These are phyloP conservation scores for Limonomyces culmigenus DNA, from an alignment of 1,284 basidiomycete genomes.

Conservation along the genomic window DNA sequence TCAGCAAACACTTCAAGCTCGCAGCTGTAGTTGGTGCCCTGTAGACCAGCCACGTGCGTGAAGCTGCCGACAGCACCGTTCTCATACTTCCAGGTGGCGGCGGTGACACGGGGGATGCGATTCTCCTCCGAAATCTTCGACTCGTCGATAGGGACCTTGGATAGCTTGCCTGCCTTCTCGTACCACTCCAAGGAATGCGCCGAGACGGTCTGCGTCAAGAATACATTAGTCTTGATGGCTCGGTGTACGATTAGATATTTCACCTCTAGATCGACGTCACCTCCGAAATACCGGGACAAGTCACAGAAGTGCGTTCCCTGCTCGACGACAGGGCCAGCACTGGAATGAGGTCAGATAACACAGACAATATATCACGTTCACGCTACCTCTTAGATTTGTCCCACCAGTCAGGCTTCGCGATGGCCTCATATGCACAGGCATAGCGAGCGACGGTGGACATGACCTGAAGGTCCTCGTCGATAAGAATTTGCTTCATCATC, in stretches of 20 bases:
- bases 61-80: conserved; percentile 84
- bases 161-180: conserved; percentile 76
- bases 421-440: conserved; percentile 83
- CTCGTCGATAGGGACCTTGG: conserved; percentile 73
- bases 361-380: neutral
- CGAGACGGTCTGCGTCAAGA: conserved; percentile 43
- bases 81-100: conserved; percentile 83
- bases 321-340: conserved; percentile 85
- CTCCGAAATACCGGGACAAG: conserved; percentile 93
- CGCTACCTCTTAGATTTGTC: conserved; percentile 88
- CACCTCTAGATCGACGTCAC: conserved; percentile 73
- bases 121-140: conserved; percentile 60
- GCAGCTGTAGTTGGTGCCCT: conserved; percentile 83
- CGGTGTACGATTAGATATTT: too few relatives aligned
- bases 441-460: conserved; percentile 96
- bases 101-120: conserved; percentile 66
- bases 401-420: conserved; percentile 95
- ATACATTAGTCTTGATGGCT: too few relatives aligned
- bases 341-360: conserved; percentile 14
- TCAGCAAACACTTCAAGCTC: conserved; percentile 87
- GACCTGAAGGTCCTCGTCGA: conserved; percentile 90
- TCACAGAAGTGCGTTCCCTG: conserved; percentile 91
- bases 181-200: conserved; percentile 86
- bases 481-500: conserved; percentile 94
- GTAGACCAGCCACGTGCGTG: conserved; percentile 76